These are phyloP conservation scores for Leptographium wingfieldii DNA, from an alignment of 2,329 filamentous ascomycete genomes.

Conservation along the genomic window DNA sequence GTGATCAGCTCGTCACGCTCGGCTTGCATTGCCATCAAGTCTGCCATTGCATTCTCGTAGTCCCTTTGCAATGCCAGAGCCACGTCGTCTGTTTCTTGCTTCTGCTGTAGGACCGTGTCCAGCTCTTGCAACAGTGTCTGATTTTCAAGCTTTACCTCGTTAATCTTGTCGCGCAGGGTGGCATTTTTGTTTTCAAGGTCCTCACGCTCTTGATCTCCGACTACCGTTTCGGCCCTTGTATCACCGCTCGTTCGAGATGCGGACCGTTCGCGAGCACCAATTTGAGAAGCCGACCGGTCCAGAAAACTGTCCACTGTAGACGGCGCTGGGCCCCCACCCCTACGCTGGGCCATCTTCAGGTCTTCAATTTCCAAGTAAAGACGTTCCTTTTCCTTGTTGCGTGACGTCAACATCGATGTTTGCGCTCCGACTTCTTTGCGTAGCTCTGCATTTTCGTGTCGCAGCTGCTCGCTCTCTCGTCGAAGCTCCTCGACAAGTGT, in stretches of 20 bases:
- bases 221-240: constrained; percentile 44
- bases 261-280: constrained; percentile 55
- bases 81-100: constrained; percentile 45
- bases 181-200: constrained; percentile 76
- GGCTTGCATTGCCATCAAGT: constrained; percentile 63
- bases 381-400: constrained; percentile 88
- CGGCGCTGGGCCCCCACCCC: constrained; percentile 43
- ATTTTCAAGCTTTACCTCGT: constrained; percentile 74
- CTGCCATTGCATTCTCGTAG: constrained; percentile 57
- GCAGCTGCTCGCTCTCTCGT: constrained; percentile 58
- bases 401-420: constrained; percentile 92
- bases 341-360: constrained; percentile 74
- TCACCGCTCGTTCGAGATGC: constrained; percentile 61
- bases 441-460: constrained; percentile 85
- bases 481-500: constrained; percentile 67
- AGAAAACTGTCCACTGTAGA: constrained; percentile 79
- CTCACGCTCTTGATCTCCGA: constrained; percentile 69
- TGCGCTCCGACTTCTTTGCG: constrained; percentile 88
- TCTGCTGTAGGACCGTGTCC: constrained; percentile 54
- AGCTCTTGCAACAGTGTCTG: constrained; percentile 78
- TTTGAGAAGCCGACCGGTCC: constrained; percentile 84
- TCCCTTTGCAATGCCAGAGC: constrained; percentile 62
- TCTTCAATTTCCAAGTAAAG: constrained; percentile 97
- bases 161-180: constrained; percentile 74
- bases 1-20: constrained; percentile 61